Percentiles rank a stretch among this genome's conserved stretches.
Conservation (phyloP, 768 basidiomycete species). For the Naganishia friedmannii region DNA sequence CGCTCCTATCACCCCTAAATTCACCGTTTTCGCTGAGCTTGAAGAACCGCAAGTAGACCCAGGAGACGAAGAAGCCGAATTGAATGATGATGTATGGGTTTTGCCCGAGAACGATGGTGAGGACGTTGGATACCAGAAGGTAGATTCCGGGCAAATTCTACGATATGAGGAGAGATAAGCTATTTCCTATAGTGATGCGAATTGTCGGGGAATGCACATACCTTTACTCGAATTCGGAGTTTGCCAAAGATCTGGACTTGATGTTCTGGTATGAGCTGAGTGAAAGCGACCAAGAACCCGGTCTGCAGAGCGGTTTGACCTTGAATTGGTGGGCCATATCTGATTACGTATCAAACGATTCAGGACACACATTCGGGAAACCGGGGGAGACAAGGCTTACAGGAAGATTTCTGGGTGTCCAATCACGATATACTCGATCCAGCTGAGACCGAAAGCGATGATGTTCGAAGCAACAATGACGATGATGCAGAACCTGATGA, state of each 20-base stretch:
- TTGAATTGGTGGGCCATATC: conserved; percentile 72
- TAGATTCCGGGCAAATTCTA: conserved; percentile 95
- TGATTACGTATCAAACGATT: conserved; percentile 5
- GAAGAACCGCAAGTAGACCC: conserved; percentile 95
- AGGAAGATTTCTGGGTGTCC: conserved; percentile 70
- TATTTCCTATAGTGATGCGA: background rate
- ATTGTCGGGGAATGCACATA: conserved; percentile 45
- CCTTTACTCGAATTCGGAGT: conserved; percentile 75
- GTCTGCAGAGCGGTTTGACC: conserved; percentile 90
- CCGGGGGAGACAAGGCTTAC: conserved; percentile 56
- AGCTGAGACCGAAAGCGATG: conserved; percentile 81
- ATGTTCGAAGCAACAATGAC: conserved; percentile 77
- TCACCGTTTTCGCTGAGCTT: conserved; percentile 70
- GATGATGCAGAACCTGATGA: conserved; percentile 76
- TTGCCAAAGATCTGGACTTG: conserved; percentile 85
- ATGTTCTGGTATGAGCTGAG: conserved; percentile 95
- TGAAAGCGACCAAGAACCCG: conserved; percentile 88
- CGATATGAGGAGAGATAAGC: conserved; percentile 8
- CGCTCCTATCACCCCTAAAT: conserved; percentile 84
- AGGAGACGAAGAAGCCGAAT: conserved; percentile 96
- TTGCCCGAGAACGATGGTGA: conserved; percentile 43
- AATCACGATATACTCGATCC: conserved; percentile 69
- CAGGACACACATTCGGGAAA: conserved; percentile 30
- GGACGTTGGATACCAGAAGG: conserved; percentile 78
- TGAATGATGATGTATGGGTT: conserved; percentile 63